A percentile compares a stretch with the other conserved stretches of the same genome.
Conservation (phyloP, 2,329 filamentous ascomycete genomes). For the Coniochaeta sp. region DNA sequence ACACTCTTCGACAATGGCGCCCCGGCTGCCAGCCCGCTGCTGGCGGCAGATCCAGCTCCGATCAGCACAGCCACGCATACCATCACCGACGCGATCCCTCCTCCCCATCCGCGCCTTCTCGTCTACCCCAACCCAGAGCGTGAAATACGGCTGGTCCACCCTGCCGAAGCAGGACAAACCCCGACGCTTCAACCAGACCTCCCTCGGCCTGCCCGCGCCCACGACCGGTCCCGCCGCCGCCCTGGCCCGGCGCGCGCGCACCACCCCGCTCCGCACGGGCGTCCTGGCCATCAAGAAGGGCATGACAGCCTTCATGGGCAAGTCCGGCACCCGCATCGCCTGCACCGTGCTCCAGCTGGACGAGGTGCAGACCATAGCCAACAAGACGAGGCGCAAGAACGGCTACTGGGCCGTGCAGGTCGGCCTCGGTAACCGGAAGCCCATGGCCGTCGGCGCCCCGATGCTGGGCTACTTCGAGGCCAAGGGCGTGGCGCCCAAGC, state of each 20-base stretch:
- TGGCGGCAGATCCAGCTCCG: conserved; percentile 16
- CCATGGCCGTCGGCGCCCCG: conserved; percentile 72
- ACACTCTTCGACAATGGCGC: conserved; percentile 18
- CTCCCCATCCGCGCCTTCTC: conserved; percentile 29
- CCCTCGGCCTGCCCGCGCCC: conserved; percentile 46
- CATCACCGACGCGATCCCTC: conserved; percentile 15
- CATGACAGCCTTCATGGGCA: conserved; percentile 87
- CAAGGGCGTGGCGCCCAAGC: conserved; percentile 76
- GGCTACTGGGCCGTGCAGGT: conserved; percentile 95
- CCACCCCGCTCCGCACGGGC: conserved; percentile 64
- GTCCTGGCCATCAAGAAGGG: conserved; percentile 86
- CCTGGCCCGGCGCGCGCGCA: conserved; percentile 48
- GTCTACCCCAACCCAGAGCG: conserved; percentile 36
- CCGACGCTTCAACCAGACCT: conserved; percentile 53
- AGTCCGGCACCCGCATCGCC: conserved; percentile 67
- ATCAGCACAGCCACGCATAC: conserved; percentile 9
- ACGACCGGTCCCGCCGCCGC: conserved; percentile 54
- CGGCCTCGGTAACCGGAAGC: conserved; percentile 66
- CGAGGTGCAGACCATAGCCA: conserved; percentile 78
- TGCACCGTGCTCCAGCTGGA: conserved; percentile 95
- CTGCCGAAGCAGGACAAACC: conserved; percentile 37
- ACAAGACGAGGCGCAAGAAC: conserved; percentile 72
- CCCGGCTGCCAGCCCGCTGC: conserved; percentile 23
- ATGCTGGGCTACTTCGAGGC: conserved; percentile 82
- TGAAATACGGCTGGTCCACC: conserved; percentile 56